Base-by-base conservation (phyloP, 1,284 basidiomycete genomes). In the Puccinia sorghi region DNA sequence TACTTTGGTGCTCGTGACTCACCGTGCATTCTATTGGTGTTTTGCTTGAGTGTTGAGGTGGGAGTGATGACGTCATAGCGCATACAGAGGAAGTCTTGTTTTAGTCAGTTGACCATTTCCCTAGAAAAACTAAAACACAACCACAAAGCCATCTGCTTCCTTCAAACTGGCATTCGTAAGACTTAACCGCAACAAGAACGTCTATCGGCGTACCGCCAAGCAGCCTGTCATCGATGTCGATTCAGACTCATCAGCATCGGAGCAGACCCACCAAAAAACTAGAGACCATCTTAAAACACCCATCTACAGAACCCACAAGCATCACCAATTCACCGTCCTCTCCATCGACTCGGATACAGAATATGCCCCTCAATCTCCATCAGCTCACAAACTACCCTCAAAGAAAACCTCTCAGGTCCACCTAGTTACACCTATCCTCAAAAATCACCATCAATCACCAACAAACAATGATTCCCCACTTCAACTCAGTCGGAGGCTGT, bases 151-250 rank as follows among this genome's bases (percentile, higher is more conserved):
- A 61, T 46, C 43, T 2, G 50, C 6, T 32, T 32, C 32, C 32
- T 32, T 32, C 59, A 67, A 48, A 41, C 64, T 67, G 64, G 64
- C 64, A 32, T 67, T 48, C 64, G 46, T 67, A 9, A n/a, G 64
- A 48, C 64, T 67, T 12, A 67, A 67, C 20, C 64, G 64, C 1
- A 67, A 50, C 43, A 46, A 27, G 64, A 67, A 67, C 64, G 64
- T 67, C 64, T 67, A 67, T 32, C 64, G 59, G 59, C 59, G 59
- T 4, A 61, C 59, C 32, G 41, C 32, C 15, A 61, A 61, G 27
- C 59, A 39, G 15, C 2, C 39, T 8, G n/a, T 61, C 59, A 67
- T 67, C 64, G 64, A 67, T 32, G 64, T 48, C 20, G 41, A 67
- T 22, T 46, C 41, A 1, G 64, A 67, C 43, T 64, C 56, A 57